phyloP scores from a whole-genome alignment of 2,329 filamentous ascomycete genomes.

The Biscogniauxia marginata region DNA sequence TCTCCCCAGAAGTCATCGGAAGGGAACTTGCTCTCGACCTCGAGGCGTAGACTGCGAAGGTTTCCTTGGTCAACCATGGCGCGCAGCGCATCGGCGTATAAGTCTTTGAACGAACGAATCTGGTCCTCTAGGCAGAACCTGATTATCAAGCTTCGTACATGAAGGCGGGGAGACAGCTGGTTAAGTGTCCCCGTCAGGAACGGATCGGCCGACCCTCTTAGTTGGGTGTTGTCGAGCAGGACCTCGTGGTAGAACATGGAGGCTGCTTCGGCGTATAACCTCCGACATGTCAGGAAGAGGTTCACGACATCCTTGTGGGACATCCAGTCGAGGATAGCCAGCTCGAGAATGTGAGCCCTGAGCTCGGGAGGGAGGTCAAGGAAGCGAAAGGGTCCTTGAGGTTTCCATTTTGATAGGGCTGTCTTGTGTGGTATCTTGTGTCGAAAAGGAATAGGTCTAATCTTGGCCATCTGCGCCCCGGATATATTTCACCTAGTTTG shows the following conservation, averaged over 20 bases:
- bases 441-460: slow-evolving; percentile 17
- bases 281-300: slow-evolving; percentile 23
- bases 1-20: slow-evolving; percentile 27
- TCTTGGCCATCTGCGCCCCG: slow-evolving; percentile 10
- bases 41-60: slow-evolving; percentile 21
- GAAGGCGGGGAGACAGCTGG: slow-evolving; percentile 22
- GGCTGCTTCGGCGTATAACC: slow-evolving; percentile 27
- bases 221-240: slow-evolving; percentile 20
- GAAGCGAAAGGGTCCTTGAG: slow-evolving; percentile 25
- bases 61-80: slow-evolving; percentile 26
- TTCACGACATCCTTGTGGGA: slow-evolving; percentile 16
- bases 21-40: slow-evolving; percentile 24
- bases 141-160: slow-evolving; percentile 25
- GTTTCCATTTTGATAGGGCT: slow-evolving; percentile 10
- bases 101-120: slow-evolving; percentile 17
- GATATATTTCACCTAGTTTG: not conserved
- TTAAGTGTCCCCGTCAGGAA: slow-evolving; percentile 21
- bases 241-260: slow-evolving; percentile 28
- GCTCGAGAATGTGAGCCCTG: slow-evolving; percentile 21
- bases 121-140: slow-evolving; percentile 23
- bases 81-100: slow-evolving; percentile 19
- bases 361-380: slow-evolving; percentile 30
- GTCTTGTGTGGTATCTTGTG: slow-evolving; percentile 6
- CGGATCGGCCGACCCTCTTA: slow-evolving; percentile 12
- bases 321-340: slow-evolving; percentile 16